A percentile compares a stretch with the other conserved stretches of the same genome.
phyloP scores from a whole-genome alignment of 371 early-diverging fungal species.

The Rhizopus stolonifer region DNA sequence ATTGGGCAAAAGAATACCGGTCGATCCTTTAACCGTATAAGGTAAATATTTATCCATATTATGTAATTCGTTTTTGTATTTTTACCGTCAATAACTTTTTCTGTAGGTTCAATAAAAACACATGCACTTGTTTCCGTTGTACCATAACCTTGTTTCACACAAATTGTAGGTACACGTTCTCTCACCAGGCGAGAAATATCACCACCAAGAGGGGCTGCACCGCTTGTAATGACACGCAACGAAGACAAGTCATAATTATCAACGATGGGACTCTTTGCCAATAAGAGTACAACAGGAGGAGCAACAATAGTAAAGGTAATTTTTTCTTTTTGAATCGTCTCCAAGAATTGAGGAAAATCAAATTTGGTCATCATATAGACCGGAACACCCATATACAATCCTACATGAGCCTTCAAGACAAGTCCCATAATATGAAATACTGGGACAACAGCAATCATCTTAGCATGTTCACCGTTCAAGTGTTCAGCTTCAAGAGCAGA shows the following conservation, averaged over 20 bases:
- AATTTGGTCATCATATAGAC: constrained; percentile 66
- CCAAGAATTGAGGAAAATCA: constrained; percentile 59
- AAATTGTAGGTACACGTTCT: constrained; percentile 38
- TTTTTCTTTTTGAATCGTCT: constrained; percentile 54
- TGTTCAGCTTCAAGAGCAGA: constrained; percentile 23
- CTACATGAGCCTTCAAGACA: constrained; percentile 21
- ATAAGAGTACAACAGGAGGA: constrained; percentile 74
- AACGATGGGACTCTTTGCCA: constrained; percentile 69
- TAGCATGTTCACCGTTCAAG: constrained; percentile 17
- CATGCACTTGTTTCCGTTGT: constrained; percentile 12
- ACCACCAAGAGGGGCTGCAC: constrained; percentile 80
- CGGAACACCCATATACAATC: constrained; percentile 31
- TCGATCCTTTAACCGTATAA: constrained; percentile 49
- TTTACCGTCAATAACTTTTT: constrained; percentile 18
- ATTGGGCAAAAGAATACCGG: constrained; percentile 69
- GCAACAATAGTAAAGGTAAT: constrained; percentile 71
- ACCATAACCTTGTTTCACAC: constrained; percentile 34
- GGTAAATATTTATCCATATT: neutral
- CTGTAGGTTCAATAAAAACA: constrained; percentile 7
- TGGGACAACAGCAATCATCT: constrained; percentile 64
- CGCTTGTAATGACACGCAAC: constrained; percentile 57
- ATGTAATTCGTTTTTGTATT: neutral
- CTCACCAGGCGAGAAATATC: constrained; percentile 51
- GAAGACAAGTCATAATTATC: constrained; percentile 65
- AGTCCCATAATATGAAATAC: constrained; percentile 71